Percentiles rank a stretch among this genome's conserved stretches.
phyloP scores from a whole-genome alignment of 2,329 filamentous ascomycete species.

The Erysiphe pulchra region DNA sequence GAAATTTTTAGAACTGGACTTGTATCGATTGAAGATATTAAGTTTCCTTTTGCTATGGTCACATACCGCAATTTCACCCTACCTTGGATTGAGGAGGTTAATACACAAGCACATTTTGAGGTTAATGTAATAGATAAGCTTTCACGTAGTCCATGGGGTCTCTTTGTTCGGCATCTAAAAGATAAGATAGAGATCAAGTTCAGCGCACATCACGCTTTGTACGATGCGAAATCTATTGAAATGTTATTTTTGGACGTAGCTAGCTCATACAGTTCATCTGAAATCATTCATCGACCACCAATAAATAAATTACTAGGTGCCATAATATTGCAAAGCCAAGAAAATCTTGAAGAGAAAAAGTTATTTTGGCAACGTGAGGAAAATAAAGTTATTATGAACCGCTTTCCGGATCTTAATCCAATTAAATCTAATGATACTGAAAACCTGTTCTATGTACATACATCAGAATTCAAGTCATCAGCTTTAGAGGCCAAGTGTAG shows the following conservation, averaged over 20 bases:
- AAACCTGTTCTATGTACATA: constrained; percentile 14
- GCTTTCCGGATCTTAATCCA: constrained; percentile 56
- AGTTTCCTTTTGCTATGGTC: constrained; percentile 49
- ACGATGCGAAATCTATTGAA: constrained; percentile 54
- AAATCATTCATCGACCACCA: constrained; percentile 8
- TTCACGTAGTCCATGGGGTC: constrained; percentile 9
- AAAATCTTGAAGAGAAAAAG: constrained; percentile 14
- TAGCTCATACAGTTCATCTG: constrained; percentile 14
- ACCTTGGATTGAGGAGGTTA: constrained; percentile 16
- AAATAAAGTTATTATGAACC: constrained; percentile 28
- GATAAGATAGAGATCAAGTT: constrained; percentile 6
- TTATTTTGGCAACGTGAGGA: constrained; percentile 38
- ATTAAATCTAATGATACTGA: constrained; percentile 17
- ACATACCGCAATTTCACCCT: constrained; percentile 21
- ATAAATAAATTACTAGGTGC: constrained; percentile 19
- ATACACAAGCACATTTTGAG: not conserved
- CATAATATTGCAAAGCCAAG: constrained; percentile 17
- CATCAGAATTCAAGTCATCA: constrained; percentile 17
- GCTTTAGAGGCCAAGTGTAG: constrained; percentile 30
- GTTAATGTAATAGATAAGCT: constrained; percentile 1
- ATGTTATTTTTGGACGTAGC: constrained; percentile 35
- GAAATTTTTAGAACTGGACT: constrained; percentile 61
- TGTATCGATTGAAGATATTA: constrained; percentile 28
- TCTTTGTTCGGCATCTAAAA: constrained; percentile 3
- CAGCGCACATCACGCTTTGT: constrained; percentile 47